A percentile compares a stretch with the other conserved stretches of the same genome.
Conservation (phyloP, 2,329 filamentous ascomycete species). For the Ascosphaera apis region DNA sequence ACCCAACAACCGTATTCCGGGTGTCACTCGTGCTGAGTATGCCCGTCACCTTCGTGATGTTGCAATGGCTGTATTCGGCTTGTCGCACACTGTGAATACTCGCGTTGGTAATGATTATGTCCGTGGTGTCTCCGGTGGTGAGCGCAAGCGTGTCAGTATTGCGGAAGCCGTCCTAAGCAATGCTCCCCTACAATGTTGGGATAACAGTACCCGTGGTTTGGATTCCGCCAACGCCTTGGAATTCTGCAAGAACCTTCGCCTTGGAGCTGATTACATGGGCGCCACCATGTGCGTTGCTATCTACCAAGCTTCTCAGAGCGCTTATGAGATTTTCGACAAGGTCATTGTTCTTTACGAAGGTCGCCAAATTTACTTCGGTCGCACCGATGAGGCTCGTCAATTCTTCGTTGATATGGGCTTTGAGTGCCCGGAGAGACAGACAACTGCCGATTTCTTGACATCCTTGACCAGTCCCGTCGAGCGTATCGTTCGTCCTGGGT, state of each 20-base stretch:
- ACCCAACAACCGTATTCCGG: slow-evolving; percentile 47
- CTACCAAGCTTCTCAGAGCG: slow-evolving; percentile 67
- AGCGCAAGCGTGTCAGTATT: slow-evolving; percentile 60
- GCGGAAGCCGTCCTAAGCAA: slow-evolving; percentile 62
- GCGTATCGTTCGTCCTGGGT: slow-evolving; percentile 46
- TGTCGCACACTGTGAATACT: slow-evolving; percentile 62
- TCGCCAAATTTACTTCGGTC: slow-evolving; percentile 54
- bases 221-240: slow-evolving; percentile 46
- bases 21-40: slow-evolving; percentile 15
- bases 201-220: slow-evolving; percentile 48
- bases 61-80: slow-evolving; percentile 22
- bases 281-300: slow-evolving; percentile 68
- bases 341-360: slow-evolving; percentile 61
- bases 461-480: slow-evolving; percentile 70
- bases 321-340: slow-evolving; percentile 62
- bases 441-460: slow-evolving; percentile 60
- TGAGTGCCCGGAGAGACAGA: slow-evolving; percentile 49
- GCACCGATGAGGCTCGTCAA: slow-evolving; percentile 37
- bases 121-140: slow-evolving; percentile 57
- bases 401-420: slow-evolving; percentile 66
- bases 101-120: slow-evolving; percentile 66
- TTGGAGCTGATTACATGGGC: slow-evolving; percentile 64
- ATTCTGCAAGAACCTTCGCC: slow-evolving; percentile 45
- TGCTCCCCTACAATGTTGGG: slow-evolving; percentile 50
- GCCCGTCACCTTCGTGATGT: slow-evolving; percentile 22